These are phyloP conservation scores for Tinospora cordifolia DNA, from an alignment of 164 flowering plant genomes.

Conservation along the genomic window DNA sequence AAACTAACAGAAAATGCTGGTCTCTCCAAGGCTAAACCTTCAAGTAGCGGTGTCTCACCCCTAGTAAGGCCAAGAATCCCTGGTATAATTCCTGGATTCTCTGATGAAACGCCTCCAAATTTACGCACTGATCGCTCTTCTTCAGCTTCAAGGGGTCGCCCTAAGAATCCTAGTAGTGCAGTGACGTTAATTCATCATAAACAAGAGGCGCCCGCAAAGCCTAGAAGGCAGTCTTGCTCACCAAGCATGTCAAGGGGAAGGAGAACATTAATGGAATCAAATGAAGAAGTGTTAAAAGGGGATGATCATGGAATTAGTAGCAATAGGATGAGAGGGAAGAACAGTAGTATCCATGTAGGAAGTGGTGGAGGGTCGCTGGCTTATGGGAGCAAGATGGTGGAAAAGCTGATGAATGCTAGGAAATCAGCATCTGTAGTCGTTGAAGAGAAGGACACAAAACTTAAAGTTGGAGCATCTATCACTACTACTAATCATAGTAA, in stretches of 20 bases:
- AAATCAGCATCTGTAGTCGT: slow-evolving; percentile 14
- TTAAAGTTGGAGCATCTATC: slow-evolving; percentile 12
- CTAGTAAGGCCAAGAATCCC: slow-evolving; percentile 28
- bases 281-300: slow-evolving; percentile 13
- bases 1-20: slow-evolving; percentile 18
- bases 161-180: slow-evolving; percentile 13
- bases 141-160: slow-evolving; percentile 12
- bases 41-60: slow-evolving; percentile 38
- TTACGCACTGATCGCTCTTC: slow-evolving; percentile 18
- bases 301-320: not conserved
- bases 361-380: slow-evolving; percentile 22
- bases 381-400: slow-evolving; percentile 57
- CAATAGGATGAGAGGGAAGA: not conserved
- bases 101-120: slow-evolving; percentile 33
- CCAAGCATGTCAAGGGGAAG: slow-evolving; percentile 40
- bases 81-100: slow-evolving; percentile 27
- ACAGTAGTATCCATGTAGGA: slow-evolving; percentile 2
- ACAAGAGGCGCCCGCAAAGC: slow-evolving; percentile 9
- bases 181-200: slow-evolving; percentile 1
- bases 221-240: slow-evolving; percentile 37
- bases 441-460: slow-evolving; percentile 26
- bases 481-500: not conserved
- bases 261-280: slow-evolving; percentile 16
- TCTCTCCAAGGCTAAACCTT: slow-evolving; percentile 22
- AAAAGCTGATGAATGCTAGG: slow-evolving; percentile 63